phyloP scores from a whole-genome alignment of 2,329 filamentous ascomycete genomes.

The Thelonectria olida region DNA sequence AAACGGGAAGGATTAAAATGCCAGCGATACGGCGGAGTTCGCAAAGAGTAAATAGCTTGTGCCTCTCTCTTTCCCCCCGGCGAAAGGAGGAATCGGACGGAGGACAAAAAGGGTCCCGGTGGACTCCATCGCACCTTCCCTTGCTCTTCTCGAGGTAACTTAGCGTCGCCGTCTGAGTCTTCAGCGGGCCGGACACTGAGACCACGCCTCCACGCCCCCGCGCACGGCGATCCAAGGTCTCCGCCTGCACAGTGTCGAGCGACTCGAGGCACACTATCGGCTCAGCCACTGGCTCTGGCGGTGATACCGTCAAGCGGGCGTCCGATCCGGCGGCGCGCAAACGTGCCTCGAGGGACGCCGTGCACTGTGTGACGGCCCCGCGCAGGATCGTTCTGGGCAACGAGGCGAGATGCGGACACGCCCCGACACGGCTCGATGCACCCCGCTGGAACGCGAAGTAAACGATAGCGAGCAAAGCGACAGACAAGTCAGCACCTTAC shows the following conservation, averaged over 20 bases:
- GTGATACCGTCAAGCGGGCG: not conserved
- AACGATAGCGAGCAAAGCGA: not conserved
- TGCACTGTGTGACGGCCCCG: not conserved
- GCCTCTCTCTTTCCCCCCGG: not conserved
- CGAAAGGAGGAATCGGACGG: constrained; percentile 36
- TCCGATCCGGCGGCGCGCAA: not conserved
- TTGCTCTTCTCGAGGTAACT: not conserved
- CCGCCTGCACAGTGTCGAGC: constrained; percentile 11
- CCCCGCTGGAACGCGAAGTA: not conserved
- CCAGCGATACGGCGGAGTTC: constrained; percentile 8
- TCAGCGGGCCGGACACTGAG: constrained; percentile 22
- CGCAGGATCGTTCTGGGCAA: not conserved
- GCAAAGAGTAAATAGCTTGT: constrained; percentile 12
- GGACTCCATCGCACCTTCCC: constrained; percentile 18
- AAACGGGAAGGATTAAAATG: constrained; percentile 16
- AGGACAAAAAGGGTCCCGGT: constrained; percentile 36
- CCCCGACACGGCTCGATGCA: not conserved
- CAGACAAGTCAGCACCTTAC: not conserved
- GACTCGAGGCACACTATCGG: not conserved
- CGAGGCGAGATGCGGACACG: not conserved
- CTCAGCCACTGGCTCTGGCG: not conserved
- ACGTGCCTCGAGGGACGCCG: not conserved
- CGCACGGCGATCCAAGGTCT: not conserved
- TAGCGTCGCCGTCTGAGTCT: constrained; percentile 21
- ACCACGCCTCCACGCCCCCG: constrained; percentile 21